These are phyloP conservation scores for Beauveria pseudobassiana DNA, from an alignment of 2,329 filamentous ascomycete species.

Conservation along the genomic window DNA sequence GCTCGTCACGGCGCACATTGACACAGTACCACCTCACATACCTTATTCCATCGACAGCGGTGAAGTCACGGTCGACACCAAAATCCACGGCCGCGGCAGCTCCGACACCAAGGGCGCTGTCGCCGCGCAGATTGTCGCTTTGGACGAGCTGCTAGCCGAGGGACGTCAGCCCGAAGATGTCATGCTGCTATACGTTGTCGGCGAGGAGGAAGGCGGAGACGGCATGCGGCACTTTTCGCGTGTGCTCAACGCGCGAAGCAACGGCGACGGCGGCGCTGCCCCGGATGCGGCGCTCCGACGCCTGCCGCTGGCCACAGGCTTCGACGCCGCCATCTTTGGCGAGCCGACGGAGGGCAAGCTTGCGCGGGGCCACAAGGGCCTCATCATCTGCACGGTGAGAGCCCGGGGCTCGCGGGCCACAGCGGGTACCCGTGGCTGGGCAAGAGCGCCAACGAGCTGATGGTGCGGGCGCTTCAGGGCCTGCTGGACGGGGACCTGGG, in stretches of 20 bases:
- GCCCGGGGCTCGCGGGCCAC: not conserved
- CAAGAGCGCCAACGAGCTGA: conserved; percentile 65
- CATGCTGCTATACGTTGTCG: too few relatives aligned
- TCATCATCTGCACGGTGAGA: conserved; percentile 43
- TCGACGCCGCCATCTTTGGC: conserved; percentile 61
- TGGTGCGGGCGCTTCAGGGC: conserved; percentile 57
- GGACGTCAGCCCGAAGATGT: too few relatives aligned
- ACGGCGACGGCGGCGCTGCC: too few relatives aligned
- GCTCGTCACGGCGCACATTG: too few relatives aligned
- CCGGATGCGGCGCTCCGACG: too few relatives aligned
- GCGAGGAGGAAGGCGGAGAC: too few relatives aligned
- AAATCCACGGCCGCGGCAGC: conserved; percentile 51
- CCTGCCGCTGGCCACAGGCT: too few relatives aligned
- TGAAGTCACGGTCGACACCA: conserved; percentile 16
- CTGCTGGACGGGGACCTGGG: conserved; percentile 61
- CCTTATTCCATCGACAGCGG: too few relatives aligned
- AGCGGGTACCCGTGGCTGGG: conserved; percentile 40
- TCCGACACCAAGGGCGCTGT: conserved; percentile 60
- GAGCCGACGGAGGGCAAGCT: conserved; percentile 78
- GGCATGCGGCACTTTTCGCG: too few relatives aligned
- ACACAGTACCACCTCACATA: too few relatives aligned
- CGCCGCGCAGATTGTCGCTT: conserved; percentile 60
- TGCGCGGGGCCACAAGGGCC: conserved; percentile 78
- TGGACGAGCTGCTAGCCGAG: conserved; percentile 29
- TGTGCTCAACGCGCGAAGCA: too few relatives aligned